Conservation (phyloP, 1,139 yeast species). For the Debaryomyces fabryi region DNA sequence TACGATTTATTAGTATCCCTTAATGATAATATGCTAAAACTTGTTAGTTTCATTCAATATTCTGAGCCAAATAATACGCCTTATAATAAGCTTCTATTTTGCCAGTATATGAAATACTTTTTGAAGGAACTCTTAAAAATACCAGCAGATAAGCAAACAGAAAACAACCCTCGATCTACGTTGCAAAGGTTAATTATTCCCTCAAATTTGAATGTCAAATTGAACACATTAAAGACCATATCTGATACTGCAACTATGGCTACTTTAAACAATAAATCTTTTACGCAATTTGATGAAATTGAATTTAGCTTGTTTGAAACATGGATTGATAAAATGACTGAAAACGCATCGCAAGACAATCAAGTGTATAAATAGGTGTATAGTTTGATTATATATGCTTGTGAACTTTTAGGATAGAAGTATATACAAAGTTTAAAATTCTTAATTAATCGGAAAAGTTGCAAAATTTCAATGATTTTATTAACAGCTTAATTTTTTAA, state of each 20-base stretch:
- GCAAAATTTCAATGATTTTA: neutral
- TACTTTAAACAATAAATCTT: neutral
- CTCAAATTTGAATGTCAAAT: constrained; percentile 26
- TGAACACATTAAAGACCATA: neutral
- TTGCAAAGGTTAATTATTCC: constrained; percentile 41
- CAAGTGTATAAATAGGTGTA: neutral
- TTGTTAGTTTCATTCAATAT: constrained; percentile 28
- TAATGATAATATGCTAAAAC: constrained; percentile 31
- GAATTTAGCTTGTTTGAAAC: constrained; percentile 46
- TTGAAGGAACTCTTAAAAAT: constrained; percentile 39
- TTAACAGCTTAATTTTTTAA: neutral
- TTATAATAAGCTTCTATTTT: constrained; percentile 33
- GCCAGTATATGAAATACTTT: constrained; percentile 45
- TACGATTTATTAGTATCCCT: constrained; percentile 37
- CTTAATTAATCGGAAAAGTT: neutral
- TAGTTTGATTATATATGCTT: neutral
- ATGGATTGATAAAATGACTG: constrained; percentile 45
- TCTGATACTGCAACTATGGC: constrained; percentile 5
- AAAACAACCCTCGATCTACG: constrained; percentile 17
- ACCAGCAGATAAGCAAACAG: constrained; percentile 15
- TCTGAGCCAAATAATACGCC: constrained; percentile 20
- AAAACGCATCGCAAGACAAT: neutral
- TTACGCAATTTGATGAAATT: constrained; percentile 43
- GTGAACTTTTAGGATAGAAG: neutral
- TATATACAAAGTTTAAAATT: neutral